A percentile compares a stretch with the other conserved stretches of the same genome.
Conservation (phyloP, 169 alveolate species). For the Eimeria praecox region DNA sequence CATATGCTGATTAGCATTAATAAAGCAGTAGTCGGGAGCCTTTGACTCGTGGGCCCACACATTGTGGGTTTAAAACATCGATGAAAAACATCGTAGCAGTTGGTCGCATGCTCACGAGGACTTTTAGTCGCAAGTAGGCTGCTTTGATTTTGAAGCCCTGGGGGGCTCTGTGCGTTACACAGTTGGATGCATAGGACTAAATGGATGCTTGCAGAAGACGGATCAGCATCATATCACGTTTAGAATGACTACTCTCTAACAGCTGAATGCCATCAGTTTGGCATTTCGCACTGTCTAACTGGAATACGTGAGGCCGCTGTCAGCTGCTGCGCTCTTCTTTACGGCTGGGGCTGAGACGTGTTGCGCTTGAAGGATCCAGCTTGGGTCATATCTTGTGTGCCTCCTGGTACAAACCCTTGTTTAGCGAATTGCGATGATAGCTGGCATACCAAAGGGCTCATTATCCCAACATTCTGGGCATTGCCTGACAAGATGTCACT, state of each 20-base stretch:
- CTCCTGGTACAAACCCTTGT: conserved; percentile 76
- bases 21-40: not conserved
- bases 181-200: conserved; percentile 23
- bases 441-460: conserved; percentile 80
- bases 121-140: not conserved
- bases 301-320: conserved; percentile 8
- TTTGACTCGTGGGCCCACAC: not conserved
- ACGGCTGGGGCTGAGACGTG: conserved; percentile 49
- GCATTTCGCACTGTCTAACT: not conserved
- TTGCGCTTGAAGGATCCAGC: conserved; percentile 64
- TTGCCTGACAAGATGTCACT: conserved; percentile 90
- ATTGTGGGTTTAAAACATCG: conserved; percentile 16
- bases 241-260: not conserved
- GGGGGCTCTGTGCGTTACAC: not conserved
- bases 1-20: not conserved
- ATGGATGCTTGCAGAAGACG: conserved; percentile 9
- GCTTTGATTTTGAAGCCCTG: conserved; percentile 11
- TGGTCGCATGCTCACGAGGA: not conserved
- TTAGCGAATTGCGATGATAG: conserved; percentile 77
- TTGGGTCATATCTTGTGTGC: conserved; percentile 63
- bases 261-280: not conserved
- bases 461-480: conserved; percentile 81
- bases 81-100: conserved; percentile 15
- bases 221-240: not conserved
- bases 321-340: not conserved